Percentiles rank a stretch among this genome's conserved stretches.
These are phyloP conservation scores for Polytolypa hystricis DNA, from an alignment of 2,329 filamentous ascomycete genomes.

Conservation along the genomic window DNA sequence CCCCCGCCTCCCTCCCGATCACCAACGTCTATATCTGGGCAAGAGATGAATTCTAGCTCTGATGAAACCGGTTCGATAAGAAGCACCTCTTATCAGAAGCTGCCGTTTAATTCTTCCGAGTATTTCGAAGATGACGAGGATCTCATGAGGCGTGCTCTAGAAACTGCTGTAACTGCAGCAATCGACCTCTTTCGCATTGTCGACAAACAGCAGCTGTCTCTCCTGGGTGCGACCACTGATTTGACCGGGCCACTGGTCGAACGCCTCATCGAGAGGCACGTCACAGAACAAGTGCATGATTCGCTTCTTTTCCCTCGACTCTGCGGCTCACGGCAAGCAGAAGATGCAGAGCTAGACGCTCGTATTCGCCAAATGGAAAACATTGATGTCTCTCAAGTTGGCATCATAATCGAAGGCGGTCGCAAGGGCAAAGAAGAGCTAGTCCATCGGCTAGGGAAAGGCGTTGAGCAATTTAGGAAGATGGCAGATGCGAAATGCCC, in stretches of 20 bases:
- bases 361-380: constrained; percentile 89
- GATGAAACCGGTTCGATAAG: constrained; percentile 25
- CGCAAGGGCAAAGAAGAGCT: constrained; percentile 70
- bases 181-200: constrained; percentile 95
- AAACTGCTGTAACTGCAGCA: constrained; percentile 82
- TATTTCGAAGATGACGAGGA: constrained; percentile 86
- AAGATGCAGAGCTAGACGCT: constrained; percentile 78
- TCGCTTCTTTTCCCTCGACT: constrained; percentile 71
- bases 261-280: constrained; percentile 85
- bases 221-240: constrained; percentile 85
- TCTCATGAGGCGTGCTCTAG: constrained; percentile 74
- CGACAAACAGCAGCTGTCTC: constrained; percentile 86
- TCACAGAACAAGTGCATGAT: constrained; percentile 85
- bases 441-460: constrained; percentile 61
- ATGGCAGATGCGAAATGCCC: constrained; percentile 67
- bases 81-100: constrained; percentile 23
- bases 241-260: constrained; percentile 87
- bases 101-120: constrained; percentile 50
- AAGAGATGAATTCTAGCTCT: constrained; percentile 33
- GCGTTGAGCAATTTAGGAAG: constrained; percentile 80
- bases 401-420: constrained; percentile 73
- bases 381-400: constrained; percentile 89
- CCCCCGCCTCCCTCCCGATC: constrained; percentile 54
- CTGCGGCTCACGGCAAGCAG: constrained; percentile 62
- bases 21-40: constrained; percentile 48